phyloP scores from a whole-genome alignment of 768 basidiomycete species.

The Hypholoma fasciculare region DNA sequence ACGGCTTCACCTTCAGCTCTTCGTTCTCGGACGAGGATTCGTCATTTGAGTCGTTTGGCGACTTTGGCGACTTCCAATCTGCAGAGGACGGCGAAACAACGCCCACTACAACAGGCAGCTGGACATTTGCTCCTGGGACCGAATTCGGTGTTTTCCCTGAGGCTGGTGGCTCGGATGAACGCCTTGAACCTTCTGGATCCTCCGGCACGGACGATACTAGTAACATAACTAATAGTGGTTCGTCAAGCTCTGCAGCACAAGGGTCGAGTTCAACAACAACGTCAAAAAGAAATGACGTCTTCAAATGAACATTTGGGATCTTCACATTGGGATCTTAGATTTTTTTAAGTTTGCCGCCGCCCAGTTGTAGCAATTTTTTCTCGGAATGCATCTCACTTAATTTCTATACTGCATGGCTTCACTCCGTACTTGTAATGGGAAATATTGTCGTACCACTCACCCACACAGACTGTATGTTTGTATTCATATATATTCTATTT shows the following conservation, averaged over 20 bases:
- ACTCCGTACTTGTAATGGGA: too few relatives aligned
- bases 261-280: neutral
- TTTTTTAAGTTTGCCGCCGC: neutral
- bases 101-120: slow-evolving; percentile 60
- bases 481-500: neutral
- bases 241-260: neutral
- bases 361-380: neutral
- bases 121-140: slow-evolving; percentile 52
- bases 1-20: slow-evolving; percentile 61
- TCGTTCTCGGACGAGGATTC: slow-evolving; percentile 67
- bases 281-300: neutral
- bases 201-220: neutral
- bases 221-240: neutral
- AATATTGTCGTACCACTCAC: too few relatives aligned
- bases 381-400: neutral
- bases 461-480: neutral
- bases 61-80: slow-evolving; percentile 79
- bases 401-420: neutral
- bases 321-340: neutral
- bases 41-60: slow-evolving; percentile 75
- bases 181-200: neutral
- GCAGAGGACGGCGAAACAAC: slow-evolving; percentile 38
- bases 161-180: neutral
- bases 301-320: neutral
- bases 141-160: slow-evolving; percentile 9